Conservation (phyloP, 2,329 filamentous ascomycete species). For the Chlorencoelia australis region DNA sequence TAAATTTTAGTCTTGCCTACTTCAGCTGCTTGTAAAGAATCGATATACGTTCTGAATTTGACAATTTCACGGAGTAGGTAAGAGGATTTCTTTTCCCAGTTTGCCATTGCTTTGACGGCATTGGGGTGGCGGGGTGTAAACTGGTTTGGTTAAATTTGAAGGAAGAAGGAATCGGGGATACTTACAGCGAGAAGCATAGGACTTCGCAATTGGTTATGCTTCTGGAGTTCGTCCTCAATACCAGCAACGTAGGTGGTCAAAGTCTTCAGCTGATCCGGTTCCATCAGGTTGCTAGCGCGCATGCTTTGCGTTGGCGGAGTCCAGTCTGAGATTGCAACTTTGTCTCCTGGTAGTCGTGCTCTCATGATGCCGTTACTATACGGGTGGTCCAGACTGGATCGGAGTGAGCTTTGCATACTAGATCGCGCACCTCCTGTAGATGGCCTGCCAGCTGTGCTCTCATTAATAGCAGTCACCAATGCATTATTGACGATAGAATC, state of each 20-base stretch:
- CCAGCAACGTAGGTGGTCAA: slow-evolving; percentile 71
- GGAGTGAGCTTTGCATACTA: slow-evolving; percentile 48
- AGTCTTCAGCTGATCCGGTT: slow-evolving; percentile 69
- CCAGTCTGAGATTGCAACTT: slow-evolving; percentile 79
- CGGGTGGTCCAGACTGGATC: slow-evolving; percentile 44
- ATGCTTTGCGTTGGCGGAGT: slow-evolving; percentile 80
- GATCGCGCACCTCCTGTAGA: slow-evolving; percentile 23
- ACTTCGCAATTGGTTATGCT: slow-evolving; percentile 78
- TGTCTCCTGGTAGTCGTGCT: slow-evolving; percentile 71
- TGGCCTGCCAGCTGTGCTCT: slow-evolving; percentile 27
- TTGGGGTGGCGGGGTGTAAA: slow-evolving; percentile 82
- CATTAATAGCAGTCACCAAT: slow-evolving; percentile 40
- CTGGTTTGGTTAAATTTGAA: slow-evolving; percentile 25
- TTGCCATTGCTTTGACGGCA: slow-evolving; percentile 73
- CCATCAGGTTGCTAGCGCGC: slow-evolving; percentile 68
- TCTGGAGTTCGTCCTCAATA: slow-evolving; percentile 75
- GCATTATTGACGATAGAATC: slow-evolving; percentile 58
- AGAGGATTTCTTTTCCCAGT: slow-evolving; percentile 94
- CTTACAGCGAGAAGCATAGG: slow-evolving; percentile 73
- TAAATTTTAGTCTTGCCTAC: slow-evolving; percentile 60
- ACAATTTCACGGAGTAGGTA: slow-evolving; percentile 90
- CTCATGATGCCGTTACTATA: slow-evolving; percentile 16
- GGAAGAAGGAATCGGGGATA: slow-evolving; percentile 12
- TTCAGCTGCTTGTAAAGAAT: slow-evolving; percentile 66
- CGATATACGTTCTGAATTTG: slow-evolving; percentile 93